Conservation (phyloP, 129 eudicot species). For the Sambucus nigra region DNA sequence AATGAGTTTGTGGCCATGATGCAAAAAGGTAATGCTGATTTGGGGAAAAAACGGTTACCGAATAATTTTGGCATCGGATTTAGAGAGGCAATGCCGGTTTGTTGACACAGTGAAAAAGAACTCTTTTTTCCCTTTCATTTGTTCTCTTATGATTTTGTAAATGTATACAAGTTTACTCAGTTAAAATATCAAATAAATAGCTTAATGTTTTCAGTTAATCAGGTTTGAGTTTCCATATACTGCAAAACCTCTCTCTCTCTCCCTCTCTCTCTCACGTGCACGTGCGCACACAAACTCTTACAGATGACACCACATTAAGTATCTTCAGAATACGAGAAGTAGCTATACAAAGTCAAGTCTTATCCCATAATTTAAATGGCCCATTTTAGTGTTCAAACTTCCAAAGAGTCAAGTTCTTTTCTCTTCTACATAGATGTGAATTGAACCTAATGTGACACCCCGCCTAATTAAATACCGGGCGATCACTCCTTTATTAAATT, state of each 20-base stretch:
- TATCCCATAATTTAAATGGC: not conserved
- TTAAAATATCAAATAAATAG: not conserved
- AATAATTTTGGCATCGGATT: constrained; percentile 21
- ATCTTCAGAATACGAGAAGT: not conserved
- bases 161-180: constrained; percentile 5
- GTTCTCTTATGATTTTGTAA: not conserved
- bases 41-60: constrained; percentile 25
- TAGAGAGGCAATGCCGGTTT: constrained; percentile 34
- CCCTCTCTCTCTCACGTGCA: not conserved
- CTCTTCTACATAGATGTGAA: no score
- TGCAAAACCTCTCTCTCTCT: not conserved
- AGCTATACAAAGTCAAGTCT: not conserved
- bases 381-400: constrained; percentile 3
- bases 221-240: no score
- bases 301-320: not conserved
- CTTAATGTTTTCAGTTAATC: no score
- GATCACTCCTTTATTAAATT: no score
- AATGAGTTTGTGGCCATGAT: constrained; percentile 57
- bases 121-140: not conserved
- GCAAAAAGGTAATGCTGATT: constrained; percentile 38
- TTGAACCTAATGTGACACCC: no score
- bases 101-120: constrained; percentile 5
- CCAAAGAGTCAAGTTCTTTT: no score
- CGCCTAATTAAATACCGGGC: no score
- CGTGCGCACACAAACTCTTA: not conserved